Conservation (phyloP, 345 rosid genomes). For the Pistacia atlantica region DNA sequence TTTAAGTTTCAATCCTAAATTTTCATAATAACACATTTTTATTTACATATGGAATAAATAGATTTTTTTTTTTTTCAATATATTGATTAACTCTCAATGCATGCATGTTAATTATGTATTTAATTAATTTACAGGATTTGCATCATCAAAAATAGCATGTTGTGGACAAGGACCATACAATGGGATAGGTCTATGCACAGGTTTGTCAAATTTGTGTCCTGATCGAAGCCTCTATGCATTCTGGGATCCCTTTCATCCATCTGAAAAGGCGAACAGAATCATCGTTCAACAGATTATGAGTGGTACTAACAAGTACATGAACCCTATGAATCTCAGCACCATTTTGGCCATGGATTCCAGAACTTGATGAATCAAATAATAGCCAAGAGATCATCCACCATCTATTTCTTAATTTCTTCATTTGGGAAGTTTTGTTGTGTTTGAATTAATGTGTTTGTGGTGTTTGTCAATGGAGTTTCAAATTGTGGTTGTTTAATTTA, state of each 20-base stretch:
- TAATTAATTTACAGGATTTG: slow-evolving; percentile 50
- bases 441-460: not conserved
- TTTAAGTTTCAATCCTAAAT: too few relatives aligned
- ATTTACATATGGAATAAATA: too few relatives aligned
- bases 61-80: too few relatives aligned
- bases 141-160: slow-evolving; percentile 66
- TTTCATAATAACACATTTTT: too few relatives aligned
- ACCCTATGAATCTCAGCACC: slow-evolving; percentile 78
- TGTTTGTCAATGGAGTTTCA: not conserved
- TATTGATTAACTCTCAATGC: not conserved
- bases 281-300: slow-evolving; percentile 52
- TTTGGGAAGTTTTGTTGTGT: not conserved
- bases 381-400: not conserved
- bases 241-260: slow-evolving; percentile 90
- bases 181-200: slow-evolving; percentile 77
- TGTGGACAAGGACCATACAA: slow-evolving; percentile 88
- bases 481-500: not conserved
- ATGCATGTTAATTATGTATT: not conserved
- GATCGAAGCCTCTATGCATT: slow-evolving; percentile 58
- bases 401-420: not conserved
- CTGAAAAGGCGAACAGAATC: slow-evolving; percentile 71
- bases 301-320: slow-evolving; percentile 62
- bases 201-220: slow-evolving; percentile 58
- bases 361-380: not conserved
- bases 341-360: slow-evolving; percentile 57